Conservation (phyloP, 306 rosid species). For the Coriaria nepalensis region DNA sequence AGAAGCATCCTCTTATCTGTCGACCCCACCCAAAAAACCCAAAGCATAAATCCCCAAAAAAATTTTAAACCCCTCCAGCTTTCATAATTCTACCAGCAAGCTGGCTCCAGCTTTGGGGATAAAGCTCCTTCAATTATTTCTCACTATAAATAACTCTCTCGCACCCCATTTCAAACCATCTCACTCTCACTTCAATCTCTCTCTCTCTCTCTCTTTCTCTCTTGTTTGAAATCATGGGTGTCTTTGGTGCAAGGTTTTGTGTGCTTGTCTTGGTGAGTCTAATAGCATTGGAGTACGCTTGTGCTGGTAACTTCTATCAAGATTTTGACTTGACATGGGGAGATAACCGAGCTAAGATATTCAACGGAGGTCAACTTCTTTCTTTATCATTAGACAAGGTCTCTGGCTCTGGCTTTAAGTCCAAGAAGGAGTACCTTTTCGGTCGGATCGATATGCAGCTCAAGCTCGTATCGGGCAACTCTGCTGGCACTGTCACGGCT, state of each 20-base stretch:
- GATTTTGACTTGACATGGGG: conserved; percentile 81
- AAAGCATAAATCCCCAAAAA: no score
- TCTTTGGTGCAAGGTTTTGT: conserved; percentile 25
- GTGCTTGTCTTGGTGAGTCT: conserved; percentile 19
- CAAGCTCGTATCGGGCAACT: conserved; percentile 81
- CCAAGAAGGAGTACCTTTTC: conserved; percentile 49
- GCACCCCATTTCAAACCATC: no score
- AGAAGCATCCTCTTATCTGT: no score
- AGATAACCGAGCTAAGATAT: conserved; percentile 48
- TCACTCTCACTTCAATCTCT: conserved; percentile 7
- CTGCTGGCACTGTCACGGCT: conserved; percentile 45
- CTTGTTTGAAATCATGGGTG: background rate
- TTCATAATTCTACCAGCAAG: no score
- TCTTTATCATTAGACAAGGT: conserved; percentile 54
- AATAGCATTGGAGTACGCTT: conserved; percentile 15
- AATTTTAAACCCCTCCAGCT: no score
- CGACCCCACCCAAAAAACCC: no score
- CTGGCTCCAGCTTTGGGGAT: no score
- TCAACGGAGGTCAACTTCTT: conserved; percentile 49
- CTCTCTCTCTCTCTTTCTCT: conserved; percentile 1
- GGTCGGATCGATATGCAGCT: conserved; percentile 87
- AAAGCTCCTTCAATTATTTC: no score
- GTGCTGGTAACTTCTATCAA: conserved; percentile 38
- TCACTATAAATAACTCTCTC: no score
- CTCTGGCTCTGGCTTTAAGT: conserved; percentile 82